Evolutionary conservation across 1,284 basidiomycete species (phyloP), one percentile per base, ranked within the genome.

Genomic region (Schizopora paradoxa): DNA sequence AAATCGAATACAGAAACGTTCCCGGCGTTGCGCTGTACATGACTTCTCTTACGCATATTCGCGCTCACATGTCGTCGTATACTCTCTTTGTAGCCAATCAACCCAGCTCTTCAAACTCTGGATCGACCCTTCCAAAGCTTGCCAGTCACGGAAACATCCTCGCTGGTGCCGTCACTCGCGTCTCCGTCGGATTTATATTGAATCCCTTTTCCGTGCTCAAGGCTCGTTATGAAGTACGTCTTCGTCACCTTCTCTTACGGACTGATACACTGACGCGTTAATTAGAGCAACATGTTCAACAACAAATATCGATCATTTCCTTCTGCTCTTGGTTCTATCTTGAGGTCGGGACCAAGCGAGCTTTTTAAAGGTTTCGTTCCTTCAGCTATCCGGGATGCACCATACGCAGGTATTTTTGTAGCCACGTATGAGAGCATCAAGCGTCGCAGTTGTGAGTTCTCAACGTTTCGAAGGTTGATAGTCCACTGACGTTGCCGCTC

Each of bases 161-260:
- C 8, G 86, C 95, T 0, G 95, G 95, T 1, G 94, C 92, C 0
- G 76, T 86, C 3, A 82, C 91, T 0, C 78, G 96, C 38, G 85
- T 92, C 8, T 73, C 72, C 0, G 89, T 98, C 1, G 95, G 95
- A 0, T 86, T 97, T 57, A 52, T 94, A 0, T 61, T 99, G 49
- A 98, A 95, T 61, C 96, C 95, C 0, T 83, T 99, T 55, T 91
- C 95, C 0, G 83, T 99, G 10, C 68, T 99, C 47, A 99, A 99
- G 66, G 91, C 95, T 18, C 78, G 95, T 10, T 96, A 87, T 54
- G 95, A 99, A 78, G 93, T 86, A 47, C 38, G 82, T 64, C 10
- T 13, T 32, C 39, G 26, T 27, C 16, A 19, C 42, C 28, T 22
- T 27, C 14, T 29, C 19, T 45, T 3, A n/a, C 22, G 6, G 22